Percentiles rank a stretch among this genome's conserved stretches.
Conservation (phyloP, 108 stramenopile genomes). For the Nitzschia putrida region DNA sequence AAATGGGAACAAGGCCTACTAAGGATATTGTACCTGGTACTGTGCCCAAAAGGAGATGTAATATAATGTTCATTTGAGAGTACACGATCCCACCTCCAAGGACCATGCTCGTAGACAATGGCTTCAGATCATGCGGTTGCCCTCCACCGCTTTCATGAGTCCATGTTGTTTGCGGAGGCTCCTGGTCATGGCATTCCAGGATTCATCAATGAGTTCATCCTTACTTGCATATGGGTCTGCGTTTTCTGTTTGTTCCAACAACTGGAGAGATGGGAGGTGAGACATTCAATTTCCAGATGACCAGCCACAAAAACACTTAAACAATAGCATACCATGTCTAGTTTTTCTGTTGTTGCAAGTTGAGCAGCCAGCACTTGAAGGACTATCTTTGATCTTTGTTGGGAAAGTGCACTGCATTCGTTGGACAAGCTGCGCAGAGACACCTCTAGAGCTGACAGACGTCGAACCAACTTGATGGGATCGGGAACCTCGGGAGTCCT, state of each 20-base stretch:
- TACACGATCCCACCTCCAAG: too few species aligned
- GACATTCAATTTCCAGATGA: background rate
- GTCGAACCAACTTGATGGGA: conserved; percentile 30
- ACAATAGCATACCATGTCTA: conserved; percentile 12
- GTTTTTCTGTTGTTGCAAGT: conserved; percentile 4
- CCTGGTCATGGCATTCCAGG: conserved; percentile 8
- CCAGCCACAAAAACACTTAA: background rate
- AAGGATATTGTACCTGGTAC: too few species aligned
- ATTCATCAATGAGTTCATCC: conserved; percentile 15
- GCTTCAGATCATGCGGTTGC: too few species aligned
- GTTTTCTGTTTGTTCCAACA: conserved; percentile 7
- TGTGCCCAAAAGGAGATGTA: too few species aligned
- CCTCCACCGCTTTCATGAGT: too few species aligned
- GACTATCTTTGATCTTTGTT: conserved; percentile 27
- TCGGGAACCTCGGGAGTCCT: conserved; percentile 11
- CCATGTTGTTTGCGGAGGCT: conserved; percentile 7
- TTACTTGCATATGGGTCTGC: conserved; percentile 13
- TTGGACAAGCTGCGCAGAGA: conserved; percentile 19
- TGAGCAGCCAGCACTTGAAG: conserved; percentile 16
- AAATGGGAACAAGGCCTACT: too few species aligned
- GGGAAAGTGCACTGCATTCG: conserved; percentile 23
- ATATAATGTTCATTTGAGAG: too few species aligned
- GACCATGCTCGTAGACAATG: too few species aligned
- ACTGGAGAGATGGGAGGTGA: conserved; percentile 5
- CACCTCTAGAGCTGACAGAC: conserved; percentile 35